Base-by-base conservation (phyloP, 805 yeast genomes). In the Candida jianshihensis region DNA sequence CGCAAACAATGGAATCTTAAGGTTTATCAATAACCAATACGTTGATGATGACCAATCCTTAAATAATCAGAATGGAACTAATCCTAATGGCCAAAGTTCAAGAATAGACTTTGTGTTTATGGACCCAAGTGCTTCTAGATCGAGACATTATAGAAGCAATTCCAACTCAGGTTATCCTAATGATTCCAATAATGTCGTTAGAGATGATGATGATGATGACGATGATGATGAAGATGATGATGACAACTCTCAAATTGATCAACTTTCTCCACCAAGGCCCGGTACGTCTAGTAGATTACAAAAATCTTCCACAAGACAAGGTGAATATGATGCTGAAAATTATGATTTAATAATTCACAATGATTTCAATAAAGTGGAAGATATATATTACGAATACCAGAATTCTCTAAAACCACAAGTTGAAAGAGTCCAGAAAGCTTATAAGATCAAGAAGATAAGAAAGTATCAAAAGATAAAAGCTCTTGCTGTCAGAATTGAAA, bases 381-480 rank as follows among this genome's bases (percentile, higher is more conserved):
- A 56, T 17, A 46, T 60, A 22, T 59, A 59, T 35, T 47, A 48
- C 14, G 64, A 60, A 42, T 59, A 49, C 41, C 51, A 57, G 19
- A 50, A 51, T 35, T 47, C 54, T 5, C 38, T 59, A 31, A 51
- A 53, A 34, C 54, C 56, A 19, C 64, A 61, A 40, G 58, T 61
- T n/a, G 53, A 56, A 34, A 53, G 58, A 21, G 57, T 59, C 19
- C 59, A 57, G 26, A 54, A 53, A 39, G 54, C 53, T 10, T 59
- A 53, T 36, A 58, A 57, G 41, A 49, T 61, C 34, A 57, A 59
- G 33, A 60, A 59, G 40, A 56, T 61, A 16, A 52, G 66, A 40
- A 61, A 61, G 30, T 60, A 54, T 40, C 66, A 61, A 41, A 53
- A 61, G 40, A 54, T 61, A 27, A 59, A 60, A 31, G 63, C 64